phyloP scores from a whole-genome alignment of 106 monocot species.

The Chionographis japonica region DNA sequence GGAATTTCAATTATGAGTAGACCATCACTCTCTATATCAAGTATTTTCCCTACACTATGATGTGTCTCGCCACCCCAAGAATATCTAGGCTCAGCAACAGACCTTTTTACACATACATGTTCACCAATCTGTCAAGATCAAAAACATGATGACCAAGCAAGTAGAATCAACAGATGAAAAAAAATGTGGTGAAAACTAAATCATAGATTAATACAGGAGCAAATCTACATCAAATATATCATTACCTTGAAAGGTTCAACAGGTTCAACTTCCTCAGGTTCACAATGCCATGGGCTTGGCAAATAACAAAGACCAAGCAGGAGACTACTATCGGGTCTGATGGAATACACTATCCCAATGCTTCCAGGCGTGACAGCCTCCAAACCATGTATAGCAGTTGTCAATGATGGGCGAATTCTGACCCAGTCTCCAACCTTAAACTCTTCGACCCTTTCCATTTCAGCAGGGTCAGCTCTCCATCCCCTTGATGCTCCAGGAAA shows the following conservation, averaged over 20 bases:
- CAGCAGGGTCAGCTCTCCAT: constrained; percentile 99
- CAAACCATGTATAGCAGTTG: constrained; percentile 83
- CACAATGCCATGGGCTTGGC: constrained; percentile 88
- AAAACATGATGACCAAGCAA: not conserved
- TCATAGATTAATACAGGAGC: not conserved
- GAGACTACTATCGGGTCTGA: constrained; percentile 94
- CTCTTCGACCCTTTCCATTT: constrained; percentile 99
- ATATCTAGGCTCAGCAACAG: constrained; percentile 96
- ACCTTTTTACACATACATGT: constrained; percentile 93
- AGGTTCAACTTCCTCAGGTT: constrained; percentile 98
- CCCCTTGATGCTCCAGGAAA: constrained; percentile 99
- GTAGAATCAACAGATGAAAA: not conserved
- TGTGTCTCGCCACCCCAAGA: constrained; percentile 99
- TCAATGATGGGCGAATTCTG: constrained; percentile 73
- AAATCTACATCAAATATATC: not conserved
- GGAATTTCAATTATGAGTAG: constrained; percentile 84
- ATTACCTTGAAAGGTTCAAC: constrained; percentile 94
- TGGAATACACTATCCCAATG: constrained; percentile 84
- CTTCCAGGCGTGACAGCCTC: constrained; percentile 91
- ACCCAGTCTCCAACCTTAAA: constrained; percentile 99
- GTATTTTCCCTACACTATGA: constrained; percentile 95
- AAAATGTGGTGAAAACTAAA: not conserved
- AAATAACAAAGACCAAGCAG: constrained; percentile 85
- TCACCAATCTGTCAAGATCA: constrained; percentile 74
- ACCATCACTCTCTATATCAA: constrained; percentile 86